phyloP scores from a whole-genome alignment of 2,329 filamentous ascomycete species.

The Fusarium sp. region DNA sequence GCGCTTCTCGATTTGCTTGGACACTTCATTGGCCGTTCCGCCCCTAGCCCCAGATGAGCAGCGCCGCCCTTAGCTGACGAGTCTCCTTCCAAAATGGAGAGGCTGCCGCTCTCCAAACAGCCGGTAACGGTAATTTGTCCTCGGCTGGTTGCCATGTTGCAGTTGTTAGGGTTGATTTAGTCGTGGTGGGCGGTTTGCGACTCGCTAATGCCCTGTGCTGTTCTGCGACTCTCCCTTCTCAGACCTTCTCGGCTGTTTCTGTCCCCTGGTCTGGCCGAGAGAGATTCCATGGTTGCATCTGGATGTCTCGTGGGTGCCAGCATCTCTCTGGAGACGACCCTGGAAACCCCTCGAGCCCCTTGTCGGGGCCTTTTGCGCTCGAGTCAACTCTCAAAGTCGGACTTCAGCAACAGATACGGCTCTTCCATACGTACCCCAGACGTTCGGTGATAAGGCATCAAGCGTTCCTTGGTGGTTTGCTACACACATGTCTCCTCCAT shows the following conservation, averaged over 20 bases:
- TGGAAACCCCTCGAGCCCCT: conserved; percentile 1
- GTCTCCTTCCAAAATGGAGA: background rate
- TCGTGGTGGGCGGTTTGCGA: background rate
- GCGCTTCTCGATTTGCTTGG: background rate
- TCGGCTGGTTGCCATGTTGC: background rate
- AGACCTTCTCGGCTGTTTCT: background rate
- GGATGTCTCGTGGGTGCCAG: background rate
- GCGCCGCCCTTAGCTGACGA: conserved; percentile 4
- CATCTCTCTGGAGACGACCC: background rate
- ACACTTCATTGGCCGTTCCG: background rate
- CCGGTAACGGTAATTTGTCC: conserved; percentile 14
- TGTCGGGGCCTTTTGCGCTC: background rate
- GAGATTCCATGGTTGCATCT: conserved; percentile 12
- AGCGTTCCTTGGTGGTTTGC: conserved; percentile 5
- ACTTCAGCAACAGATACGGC: conserved; percentile 2
- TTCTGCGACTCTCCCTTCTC: background rate
- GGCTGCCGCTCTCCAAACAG: background rate
- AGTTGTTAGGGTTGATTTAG: background rate
- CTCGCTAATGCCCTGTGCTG: background rate
- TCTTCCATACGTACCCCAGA: conserved; percentile 8
- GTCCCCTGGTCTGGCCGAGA: background rate
- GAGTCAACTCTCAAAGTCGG: background rate
- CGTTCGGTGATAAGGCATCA: conserved; percentile 34
- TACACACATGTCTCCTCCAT: conserved; percentile 23
- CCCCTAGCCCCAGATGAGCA: background rate